A percentile compares a stretch with the other conserved stretches of the same genome.
Conservation (phyloP, 768 basidiomycete species). For the Udeniomyces megalosporus region DNA sequence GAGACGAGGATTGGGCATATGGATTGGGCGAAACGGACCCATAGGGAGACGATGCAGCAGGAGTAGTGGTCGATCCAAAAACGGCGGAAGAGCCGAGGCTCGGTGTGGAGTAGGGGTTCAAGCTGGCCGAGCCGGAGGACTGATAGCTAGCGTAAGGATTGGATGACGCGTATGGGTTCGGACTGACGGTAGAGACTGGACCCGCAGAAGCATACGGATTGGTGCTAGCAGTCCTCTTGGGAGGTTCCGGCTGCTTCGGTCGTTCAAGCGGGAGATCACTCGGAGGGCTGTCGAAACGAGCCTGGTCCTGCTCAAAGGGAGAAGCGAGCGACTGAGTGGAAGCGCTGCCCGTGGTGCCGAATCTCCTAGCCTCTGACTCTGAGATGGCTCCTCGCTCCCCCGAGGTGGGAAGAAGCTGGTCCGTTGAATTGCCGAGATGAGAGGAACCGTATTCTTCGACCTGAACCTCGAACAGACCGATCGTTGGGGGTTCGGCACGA, state of each 20-base stretch:
- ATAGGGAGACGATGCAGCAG: background rate
- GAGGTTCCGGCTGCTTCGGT: background rate
- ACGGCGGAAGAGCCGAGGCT: background rate
- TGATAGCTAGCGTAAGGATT: constrained; percentile 4
- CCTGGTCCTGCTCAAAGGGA: too few species aligned
- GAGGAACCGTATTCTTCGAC: too few species aligned
- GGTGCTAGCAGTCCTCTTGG: background rate
- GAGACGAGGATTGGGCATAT: background rate
- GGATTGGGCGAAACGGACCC: background rate
- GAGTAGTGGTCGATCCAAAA: background rate
- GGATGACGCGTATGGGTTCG: constrained; percentile 7
- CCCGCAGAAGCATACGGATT: constrained; percentile 4
- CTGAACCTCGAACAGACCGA: too few species aligned
- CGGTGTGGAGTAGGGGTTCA: background rate
- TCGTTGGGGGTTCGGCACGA: too few species aligned
- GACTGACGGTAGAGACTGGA: background rate
- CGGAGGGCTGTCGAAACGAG: background rate
- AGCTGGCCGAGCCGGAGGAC: background rate
- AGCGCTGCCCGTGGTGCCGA: too few species aligned
- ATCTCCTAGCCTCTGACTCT: background rate
- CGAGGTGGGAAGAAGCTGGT: background rate
- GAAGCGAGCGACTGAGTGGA: background rate
- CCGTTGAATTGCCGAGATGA: too few species aligned
- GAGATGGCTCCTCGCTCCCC: background rate
- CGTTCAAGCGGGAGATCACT: background rate